Evolutionary conservation across 768 basidiomycete species (phyloP), one percentile per base, ranked within the genome.

Genomic region (Suillus decipiens): DNA sequence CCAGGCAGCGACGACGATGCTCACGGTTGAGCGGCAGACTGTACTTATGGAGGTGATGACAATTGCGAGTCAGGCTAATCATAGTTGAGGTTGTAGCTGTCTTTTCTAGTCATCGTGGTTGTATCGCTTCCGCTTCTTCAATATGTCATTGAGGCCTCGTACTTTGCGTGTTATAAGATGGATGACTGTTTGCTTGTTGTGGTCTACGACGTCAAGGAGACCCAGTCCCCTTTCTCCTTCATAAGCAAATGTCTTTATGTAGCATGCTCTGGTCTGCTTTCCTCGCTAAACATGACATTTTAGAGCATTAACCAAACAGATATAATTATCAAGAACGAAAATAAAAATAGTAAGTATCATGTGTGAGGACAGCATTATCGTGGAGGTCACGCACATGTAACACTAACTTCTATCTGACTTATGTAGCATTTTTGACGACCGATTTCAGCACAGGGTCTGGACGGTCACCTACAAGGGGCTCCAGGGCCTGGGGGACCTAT

Each of bases 11-110:
- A 93, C 91, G 48, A 91, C 91, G 7, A 79, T 79, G 31, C 81
- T 95, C 66, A 81, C 79, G 61, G 81, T 90, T 48, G 92, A 94
- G 28, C 88, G 90, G 68, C 92, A 92, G 73, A 89, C 90, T 51
- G 28, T 51, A 17, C 50, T 31, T 51, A 51, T 51, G 50, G 50
- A 51, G 50, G 50, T 51, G 28, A 28, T 51, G 17, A 31, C 50
- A 17, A 28, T 51, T 2, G 50, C 28, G 28, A 51, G 17, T 17
- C 28, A 51, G 50, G 28, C 28, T 51, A 17, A 31, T 10, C 50
- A 31, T 31, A 31, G 17, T 31, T 51, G 28, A 51, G 4, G 50
- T 24, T 45, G 45, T 28, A 28, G 24, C 7, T 28, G 15, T 48
- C 12, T 50, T 24, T 50, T 17, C 28, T 50, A 15, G 48, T 3